Conservation (phyloP, 208 protist species). For the Herpetomonas muscarum region DNA sequence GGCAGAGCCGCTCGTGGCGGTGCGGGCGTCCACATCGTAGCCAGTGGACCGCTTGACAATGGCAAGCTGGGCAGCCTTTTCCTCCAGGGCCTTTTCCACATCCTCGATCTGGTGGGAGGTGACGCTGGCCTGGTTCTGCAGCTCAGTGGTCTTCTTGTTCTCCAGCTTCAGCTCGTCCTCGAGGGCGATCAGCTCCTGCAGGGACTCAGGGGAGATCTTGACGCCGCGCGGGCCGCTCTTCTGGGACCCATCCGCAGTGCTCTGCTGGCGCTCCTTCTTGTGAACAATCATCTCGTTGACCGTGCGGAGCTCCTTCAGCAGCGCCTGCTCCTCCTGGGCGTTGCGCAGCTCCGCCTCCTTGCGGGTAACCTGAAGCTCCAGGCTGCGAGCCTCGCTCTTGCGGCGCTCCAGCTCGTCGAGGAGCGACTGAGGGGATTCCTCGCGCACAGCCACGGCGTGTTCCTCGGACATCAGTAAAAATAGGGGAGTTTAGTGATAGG, state of each 20-base stretch:
- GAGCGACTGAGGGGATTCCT: conserved; percentile 26
- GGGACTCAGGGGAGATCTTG: conserved; percentile 56
- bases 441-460: conserved; percentile 39
- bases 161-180: conserved; percentile 72
- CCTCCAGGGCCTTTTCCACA: conserved; percentile 56
- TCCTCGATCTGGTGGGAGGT: conserved; percentile 46
- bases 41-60: conserved; percentile 58
- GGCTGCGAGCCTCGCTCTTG: conserved; percentile 41
- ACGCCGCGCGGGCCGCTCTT: conserved; percentile 17
- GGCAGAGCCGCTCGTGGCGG: conserved; percentile 10
- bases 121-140: conserved; percentile 43
- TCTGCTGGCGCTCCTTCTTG: conserved; percentile 41
- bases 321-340: conserved; percentile 69
- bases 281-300: conserved; percentile 76
- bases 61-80: conserved; percentile 33
- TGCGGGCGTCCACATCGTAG: conserved; percentile 33
- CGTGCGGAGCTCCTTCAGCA: conserved; percentile 67
- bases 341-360: conserved; percentile 77
- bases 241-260: conserved; percentile 9
- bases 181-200: conserved; percentile 52
- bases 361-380: conserved; percentile 62
- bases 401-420: conserved; percentile 45
- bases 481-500: too few relatives aligned
- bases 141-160: conserved; percentile 47
- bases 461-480: conserved; percentile 40